Evolutionary conservation across 2,329 filamentous ascomycete genomes (phyloP), one percentile per base, ranked within the genome.

Genomic region (Thermomyces lanuginosus): DNA sequence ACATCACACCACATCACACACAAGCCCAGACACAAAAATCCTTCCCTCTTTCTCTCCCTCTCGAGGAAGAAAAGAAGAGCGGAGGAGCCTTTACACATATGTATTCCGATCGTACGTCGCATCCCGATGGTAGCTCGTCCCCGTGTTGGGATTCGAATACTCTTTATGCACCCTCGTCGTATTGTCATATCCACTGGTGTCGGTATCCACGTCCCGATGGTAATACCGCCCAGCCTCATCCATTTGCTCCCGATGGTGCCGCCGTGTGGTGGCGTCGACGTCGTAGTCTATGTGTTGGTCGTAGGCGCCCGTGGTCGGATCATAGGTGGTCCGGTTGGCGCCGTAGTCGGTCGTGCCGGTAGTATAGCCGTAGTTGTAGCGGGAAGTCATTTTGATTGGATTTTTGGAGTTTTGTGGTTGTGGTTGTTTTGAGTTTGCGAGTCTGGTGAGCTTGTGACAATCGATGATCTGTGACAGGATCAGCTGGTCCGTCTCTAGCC

Each of bases 271-370:
- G 14, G 29, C 40, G 18, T 40, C 41, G 9, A 38, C 40, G 13
- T 38, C 32, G 28, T 48, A 50, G 31, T 50, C 46, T 20, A 50
- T 38, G 24, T 50, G 46, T 24, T 50, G 46, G 27, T 50, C 46
- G 14, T 50, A 50, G 10, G 46, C 40, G 11, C 34, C 34, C 1
- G 34, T 36, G 24, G 28, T 24, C n/a, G 34, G 34, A 14, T 36
- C 34, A 16, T 36, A 36, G n/a, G 31, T 34, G 9, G 34, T 36
- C 5, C 28, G 31, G 21, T 33, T 33, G 15, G 31, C 31, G 10
- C 30, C 29, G 13, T 12, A 21, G 23, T 18, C 20, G 16, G 21
- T 35, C 5, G 32, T 32, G 13, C 14, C 18, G 24, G 31, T 26
- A 22, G 12, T 21, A 9, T 21, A 29, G 26, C 18, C 16, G 1